phyloP scores from a whole-genome alignment of 164 flowering plant genomes.

The Annona cherimola region DNA sequence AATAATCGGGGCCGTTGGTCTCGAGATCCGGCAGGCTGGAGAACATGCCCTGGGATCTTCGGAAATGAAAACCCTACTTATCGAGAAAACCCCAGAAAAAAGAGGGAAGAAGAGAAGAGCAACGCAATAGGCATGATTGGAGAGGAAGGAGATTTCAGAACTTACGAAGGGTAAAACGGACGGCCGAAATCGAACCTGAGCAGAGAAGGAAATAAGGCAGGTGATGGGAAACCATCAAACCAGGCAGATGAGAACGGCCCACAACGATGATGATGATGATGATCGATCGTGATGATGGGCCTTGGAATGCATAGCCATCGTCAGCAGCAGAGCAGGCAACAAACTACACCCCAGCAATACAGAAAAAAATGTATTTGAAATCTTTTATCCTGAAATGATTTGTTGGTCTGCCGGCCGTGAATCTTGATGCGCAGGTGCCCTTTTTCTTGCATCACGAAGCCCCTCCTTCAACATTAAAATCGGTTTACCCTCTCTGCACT shows the following conservation, averaged over 20 bases:
- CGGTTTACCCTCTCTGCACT: too few species aligned
- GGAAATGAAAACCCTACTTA: background rate
- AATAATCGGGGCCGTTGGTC: background rate
- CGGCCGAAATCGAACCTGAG: background rate
- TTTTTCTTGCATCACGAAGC: too few species aligned
- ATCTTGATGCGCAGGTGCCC: background rate
- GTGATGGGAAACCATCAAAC: background rate
- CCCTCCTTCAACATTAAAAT: too few species aligned
- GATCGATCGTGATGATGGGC: background rate
- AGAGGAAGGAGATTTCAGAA: background rate
- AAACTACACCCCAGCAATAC: background rate
- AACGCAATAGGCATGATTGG: background rate
- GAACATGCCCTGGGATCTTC: background rate
- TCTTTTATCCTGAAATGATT: background rate
- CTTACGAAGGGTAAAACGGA: background rate
- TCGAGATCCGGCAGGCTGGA: background rate
- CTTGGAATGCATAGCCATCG: background rate
- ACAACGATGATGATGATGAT: background rate
- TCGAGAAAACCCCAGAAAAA: background rate
- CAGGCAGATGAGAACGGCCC: background rate
- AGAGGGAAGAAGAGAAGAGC: background rate
- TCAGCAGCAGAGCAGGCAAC: background rate
- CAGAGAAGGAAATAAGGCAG: background rate
- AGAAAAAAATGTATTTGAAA: too few species aligned
- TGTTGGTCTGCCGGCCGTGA: background rate